phyloP scores from a whole-genome alignment of 202 grass and related monocot genomes.

The Panicum virgatum region DNA sequence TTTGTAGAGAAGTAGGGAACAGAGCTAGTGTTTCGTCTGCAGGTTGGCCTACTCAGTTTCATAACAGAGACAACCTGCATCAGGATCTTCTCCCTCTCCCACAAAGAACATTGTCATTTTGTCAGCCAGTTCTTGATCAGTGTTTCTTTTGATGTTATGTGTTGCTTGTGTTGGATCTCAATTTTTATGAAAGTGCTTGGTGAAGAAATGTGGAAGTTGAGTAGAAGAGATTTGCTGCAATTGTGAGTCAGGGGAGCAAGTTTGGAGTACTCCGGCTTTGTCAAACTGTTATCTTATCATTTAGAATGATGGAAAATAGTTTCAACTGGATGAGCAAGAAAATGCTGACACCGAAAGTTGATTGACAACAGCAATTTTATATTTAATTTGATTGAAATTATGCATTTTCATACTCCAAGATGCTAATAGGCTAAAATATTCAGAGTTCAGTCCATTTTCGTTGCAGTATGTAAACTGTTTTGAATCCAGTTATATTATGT shows the following conservation, averaged over 20 bases:
- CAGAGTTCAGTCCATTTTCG: not conserved
- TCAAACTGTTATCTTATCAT: not conserved
- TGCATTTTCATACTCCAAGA: not conserved
- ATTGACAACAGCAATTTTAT: not conserved
- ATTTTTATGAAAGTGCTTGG: not conserved
- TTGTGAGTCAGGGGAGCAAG: not conserved
- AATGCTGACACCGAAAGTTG: not conserved
- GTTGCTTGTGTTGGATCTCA: not conserved
- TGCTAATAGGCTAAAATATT: not conserved
- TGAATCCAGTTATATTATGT: not conserved
- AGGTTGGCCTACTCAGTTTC: too few relatives aligned
- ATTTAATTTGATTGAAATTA: not conserved
- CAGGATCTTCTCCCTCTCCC: too few relatives aligned
- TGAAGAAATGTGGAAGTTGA: not conserved
- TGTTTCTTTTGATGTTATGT: not conserved
- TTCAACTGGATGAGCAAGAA: not conserved
- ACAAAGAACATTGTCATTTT: too few relatives aligned
- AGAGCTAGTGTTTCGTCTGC: too few relatives aligned
- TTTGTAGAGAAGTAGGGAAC: too few relatives aligned
- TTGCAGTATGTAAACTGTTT: not conserved
- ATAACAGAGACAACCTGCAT: too few relatives aligned
- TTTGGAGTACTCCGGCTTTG: not conserved
- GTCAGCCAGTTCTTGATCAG: not conserved
- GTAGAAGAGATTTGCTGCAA: constrained; percentile 3
- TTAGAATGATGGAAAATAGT: not conserved